Conservation (phyloP, 2,329 filamentous ascomycete species). For the Diaporthe sp. region DNA sequence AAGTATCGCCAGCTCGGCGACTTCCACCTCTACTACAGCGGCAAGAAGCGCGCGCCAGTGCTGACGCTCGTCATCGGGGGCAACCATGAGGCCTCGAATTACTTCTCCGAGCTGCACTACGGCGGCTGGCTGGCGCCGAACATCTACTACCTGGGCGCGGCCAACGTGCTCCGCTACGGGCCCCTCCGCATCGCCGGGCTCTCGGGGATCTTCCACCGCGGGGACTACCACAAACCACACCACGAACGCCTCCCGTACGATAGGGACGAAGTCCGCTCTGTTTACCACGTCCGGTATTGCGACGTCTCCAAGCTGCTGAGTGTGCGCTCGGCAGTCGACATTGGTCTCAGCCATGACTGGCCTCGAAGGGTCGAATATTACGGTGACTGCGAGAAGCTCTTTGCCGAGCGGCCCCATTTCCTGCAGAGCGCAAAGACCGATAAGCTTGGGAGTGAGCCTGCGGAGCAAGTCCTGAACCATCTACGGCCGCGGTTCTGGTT, state of each 20-base stretch:
- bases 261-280: constrained; percentile 13
- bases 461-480: constrained; percentile 8
- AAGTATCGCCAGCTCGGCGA: constrained; percentile 13
- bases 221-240: constrained; percentile 7
- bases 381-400: neutral
- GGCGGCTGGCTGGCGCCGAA: constrained; percentile 19
- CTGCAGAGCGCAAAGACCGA: constrained; percentile 2
- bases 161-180: constrained; percentile 8
- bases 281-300: constrained; percentile 11
- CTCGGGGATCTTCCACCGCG: constrained; percentile 14
- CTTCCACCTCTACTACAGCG: constrained; percentile 18
- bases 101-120: constrained; percentile 10
- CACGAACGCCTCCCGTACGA: constrained; percentile 17
- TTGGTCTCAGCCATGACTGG: constrained; percentile 23
- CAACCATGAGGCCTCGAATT: constrained; percentile 17
- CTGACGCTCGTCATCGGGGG: constrained; percentile 13
- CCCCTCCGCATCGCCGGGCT: constrained; percentile 13
- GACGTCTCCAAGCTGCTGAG: constrained; percentile 12
- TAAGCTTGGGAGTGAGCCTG: constrained; percentile 11
- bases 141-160: constrained; percentile 4
- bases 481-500: constrained; percentile 14
- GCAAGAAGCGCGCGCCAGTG: constrained; percentile 10
- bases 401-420: constrained; percentile 14
- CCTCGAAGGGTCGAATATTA: constrained; percentile 13
- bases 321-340: constrained; percentile 17